Conservation (phyloP, 1,284 basidiomycete species). For the Fomitopsis schrenkii region DNA sequence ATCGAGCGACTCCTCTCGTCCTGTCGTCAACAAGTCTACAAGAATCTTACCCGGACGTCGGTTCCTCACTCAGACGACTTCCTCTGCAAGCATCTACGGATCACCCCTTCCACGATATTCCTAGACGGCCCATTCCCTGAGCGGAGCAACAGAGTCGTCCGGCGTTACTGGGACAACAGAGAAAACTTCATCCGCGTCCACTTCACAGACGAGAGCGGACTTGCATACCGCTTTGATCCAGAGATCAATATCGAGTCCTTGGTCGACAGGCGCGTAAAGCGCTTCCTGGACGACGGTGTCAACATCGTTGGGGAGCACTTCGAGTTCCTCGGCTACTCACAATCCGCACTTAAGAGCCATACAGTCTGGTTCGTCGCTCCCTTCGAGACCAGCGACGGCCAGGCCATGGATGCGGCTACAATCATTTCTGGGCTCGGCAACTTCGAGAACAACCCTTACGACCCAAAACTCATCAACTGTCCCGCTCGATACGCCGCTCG, state of each 20-base stretch:
- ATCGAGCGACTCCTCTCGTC: constrained; percentile 9
- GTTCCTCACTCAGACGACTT: constrained; percentile 33
- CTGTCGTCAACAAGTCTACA: not conserved
- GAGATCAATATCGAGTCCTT: constrained; percentile 48
- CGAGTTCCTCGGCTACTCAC: constrained; percentile 53
- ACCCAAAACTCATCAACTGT: constrained; percentile 44
- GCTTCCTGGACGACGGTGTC: constrained; percentile 41
- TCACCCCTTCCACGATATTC: constrained; percentile 56
- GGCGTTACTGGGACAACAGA: constrained; percentile 43
- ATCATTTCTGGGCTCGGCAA: constrained; percentile 53
- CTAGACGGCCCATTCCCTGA: constrained; percentile 62
- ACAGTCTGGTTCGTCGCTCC: constrained; percentile 57
- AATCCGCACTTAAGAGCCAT: constrained; percentile 50
- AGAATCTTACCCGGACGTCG: constrained; percentile 17
- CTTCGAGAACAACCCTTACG: constrained; percentile 43
- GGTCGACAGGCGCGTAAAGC: constrained; percentile 39
- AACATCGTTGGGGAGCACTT: constrained; percentile 47
- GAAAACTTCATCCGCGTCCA: constrained; percentile 60
- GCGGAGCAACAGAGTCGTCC: constrained; percentile 61
- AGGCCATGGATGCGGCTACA: constrained; percentile 31
- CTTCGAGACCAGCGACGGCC: constrained; percentile 29
- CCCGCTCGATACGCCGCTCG: constrained; percentile 71
- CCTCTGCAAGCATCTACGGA: constrained; percentile 47
- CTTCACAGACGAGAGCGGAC: constrained; percentile 53
- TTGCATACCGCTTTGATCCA: constrained; percentile 46